These are phyloP conservation scores for Tetraselmis striata DNA, from an alignment of 139 green algal species.

Conservation along the genomic window DNA sequence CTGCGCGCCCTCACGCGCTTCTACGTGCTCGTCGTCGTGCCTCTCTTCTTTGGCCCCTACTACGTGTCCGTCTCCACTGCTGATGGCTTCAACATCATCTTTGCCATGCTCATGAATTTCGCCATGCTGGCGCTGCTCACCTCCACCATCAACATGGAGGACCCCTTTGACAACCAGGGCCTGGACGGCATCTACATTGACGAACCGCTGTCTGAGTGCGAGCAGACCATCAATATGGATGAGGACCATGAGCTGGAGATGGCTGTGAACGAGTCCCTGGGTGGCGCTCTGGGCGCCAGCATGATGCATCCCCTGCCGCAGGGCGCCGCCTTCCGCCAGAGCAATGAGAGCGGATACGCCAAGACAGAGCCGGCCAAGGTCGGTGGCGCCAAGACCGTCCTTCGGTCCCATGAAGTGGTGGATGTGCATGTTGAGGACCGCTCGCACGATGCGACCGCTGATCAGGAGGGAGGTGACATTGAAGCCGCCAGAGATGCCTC, in stretches of 20 bases:
- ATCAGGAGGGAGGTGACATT: no score
- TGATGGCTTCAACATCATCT: conserved; percentile 18
- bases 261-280: neutral
- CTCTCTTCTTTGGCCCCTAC: conserved; percentile 55
- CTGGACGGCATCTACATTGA: conserved; percentile 49
- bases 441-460: no score
- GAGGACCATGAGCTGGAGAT: neutral
- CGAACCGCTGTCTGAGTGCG: conserved; percentile 39
- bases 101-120: conserved; percentile 38
- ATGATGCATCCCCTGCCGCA: neutral
- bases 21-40: conserved; percentile 43
- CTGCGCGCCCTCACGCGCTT: conserved; percentile 23
- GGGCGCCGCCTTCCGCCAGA: neutral
- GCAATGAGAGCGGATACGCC: neutral
- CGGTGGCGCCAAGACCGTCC: neutral
- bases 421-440: neutral
- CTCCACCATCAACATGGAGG: conserved; percentile 36
- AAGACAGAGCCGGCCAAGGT: neutral
- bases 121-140: conserved; percentile 42
- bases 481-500: neutral
- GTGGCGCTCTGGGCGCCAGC: neutral
- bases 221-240: conserved; percentile 20
- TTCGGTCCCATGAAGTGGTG: neutral
- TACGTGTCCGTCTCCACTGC: conserved; percentile 25
- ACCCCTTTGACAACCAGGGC: conserved; percentile 53